Evolutionary conservation across 2,329 filamentous ascomycete species (phyloP).

Genomic region (Pestalotiopsis sp.): DNA sequence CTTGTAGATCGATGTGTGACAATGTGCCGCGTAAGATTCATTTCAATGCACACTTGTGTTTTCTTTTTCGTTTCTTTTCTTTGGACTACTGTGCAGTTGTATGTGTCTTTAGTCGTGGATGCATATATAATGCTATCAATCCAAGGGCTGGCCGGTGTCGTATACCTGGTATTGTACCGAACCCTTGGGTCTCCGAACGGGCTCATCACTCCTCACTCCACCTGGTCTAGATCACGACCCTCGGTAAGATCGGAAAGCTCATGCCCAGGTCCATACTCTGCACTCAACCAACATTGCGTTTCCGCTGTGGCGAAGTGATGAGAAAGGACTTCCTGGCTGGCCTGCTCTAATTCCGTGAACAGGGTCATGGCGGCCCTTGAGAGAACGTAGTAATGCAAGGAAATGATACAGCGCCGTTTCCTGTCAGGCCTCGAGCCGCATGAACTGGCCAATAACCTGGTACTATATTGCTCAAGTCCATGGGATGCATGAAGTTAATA

Average conservation of each 20-base stretch:
- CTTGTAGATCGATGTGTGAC: no score
- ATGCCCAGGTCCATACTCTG: not conserved
- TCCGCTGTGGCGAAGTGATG: not conserved
- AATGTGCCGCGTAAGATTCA: no score
- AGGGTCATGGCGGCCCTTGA: not conserved
- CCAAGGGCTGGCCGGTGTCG: no score
- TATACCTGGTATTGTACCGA: no score
- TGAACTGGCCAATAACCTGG: not conserved
- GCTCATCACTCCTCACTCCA: no score
- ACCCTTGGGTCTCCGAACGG: no score
- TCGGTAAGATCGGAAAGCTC: not conserved
- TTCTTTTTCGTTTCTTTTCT: no score
- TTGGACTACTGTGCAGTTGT: no score
- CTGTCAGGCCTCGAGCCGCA: not conserved
- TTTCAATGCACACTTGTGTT: no score
- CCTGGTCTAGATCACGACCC: no score
- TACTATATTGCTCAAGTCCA: not conserved
- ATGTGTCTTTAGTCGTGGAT: no score
- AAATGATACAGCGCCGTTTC: not conserved
- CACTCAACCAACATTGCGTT: not conserved
- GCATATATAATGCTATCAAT: no score
- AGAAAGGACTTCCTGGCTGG: not conserved
- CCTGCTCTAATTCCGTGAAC: not conserved
- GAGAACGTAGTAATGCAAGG: not conserved
- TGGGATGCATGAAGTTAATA: not conserved